These are phyloP conservation scores for Saturnispora quitensis DNA, from an alignment of 805 yeast genomes.

Conservation along the genomic window DNA sequence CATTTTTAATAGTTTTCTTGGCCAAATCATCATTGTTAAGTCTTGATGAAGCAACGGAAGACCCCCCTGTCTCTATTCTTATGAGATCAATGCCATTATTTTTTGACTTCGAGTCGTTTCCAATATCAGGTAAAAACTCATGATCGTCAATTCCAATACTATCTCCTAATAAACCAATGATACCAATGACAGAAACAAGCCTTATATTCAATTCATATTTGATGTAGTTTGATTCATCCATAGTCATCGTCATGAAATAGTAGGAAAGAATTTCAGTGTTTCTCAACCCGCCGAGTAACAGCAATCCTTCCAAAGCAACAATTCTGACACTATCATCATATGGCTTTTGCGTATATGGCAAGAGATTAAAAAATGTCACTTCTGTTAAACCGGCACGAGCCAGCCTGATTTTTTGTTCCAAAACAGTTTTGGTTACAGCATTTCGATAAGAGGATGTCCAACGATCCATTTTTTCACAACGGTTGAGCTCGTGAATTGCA, in stretches of 20 bases:
- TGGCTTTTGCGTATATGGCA: constrained; percentile 42
- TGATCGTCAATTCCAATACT: constrained; percentile 54
- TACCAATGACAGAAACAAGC: constrained; percentile 47
- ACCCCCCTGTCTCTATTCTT: constrained; percentile 46
- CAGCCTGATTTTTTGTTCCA: constrained; percentile 51
- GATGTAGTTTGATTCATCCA: constrained; percentile 48
- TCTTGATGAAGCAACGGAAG: constrained; percentile 31
- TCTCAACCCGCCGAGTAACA: constrained; percentile 69
- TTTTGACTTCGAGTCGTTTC: constrained; percentile 3
- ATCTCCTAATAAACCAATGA: constrained; percentile 57
- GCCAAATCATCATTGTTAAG: constrained; percentile 58
- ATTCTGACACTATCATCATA: constrained; percentile 46
- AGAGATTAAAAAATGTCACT: constrained; percentile 44
- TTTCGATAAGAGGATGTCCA: constrained; percentile 74
- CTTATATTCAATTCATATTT: constrained; percentile 39
- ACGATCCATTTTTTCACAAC: constrained; percentile 71
- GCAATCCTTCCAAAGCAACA: constrained; percentile 60
- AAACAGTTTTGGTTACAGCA: constrained; percentile 44
- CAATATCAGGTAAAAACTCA: constrained; percentile 34
- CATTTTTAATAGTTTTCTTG: constrained; percentile 54
- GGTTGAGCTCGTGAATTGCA: constrained; percentile 57
- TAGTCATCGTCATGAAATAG: constrained; percentile 45
- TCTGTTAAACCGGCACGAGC: constrained; percentile 45
- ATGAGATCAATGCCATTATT: constrained; percentile 27
- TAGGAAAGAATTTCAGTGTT: constrained; percentile 53